Conservation (phyloP, 2,329 filamentous ascomycete genomes). For the Onygenales sp. region DNA sequence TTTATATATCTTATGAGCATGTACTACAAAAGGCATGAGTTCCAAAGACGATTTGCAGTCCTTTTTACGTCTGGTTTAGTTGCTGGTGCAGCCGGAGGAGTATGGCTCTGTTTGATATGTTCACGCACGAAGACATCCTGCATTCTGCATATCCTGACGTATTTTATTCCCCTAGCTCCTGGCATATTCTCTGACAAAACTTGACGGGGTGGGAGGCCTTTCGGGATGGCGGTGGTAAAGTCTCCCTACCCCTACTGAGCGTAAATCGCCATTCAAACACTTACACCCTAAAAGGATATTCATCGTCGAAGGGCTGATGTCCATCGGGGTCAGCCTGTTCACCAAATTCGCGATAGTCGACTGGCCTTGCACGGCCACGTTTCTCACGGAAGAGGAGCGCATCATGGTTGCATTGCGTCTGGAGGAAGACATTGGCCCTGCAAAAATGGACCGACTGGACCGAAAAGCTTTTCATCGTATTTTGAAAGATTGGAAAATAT, state of each 20-base stretch:
- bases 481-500: constrained; percentile 40
- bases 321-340: constrained; percentile 36
- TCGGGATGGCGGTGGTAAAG: constrained; percentile 32
- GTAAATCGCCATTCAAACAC: background rate
- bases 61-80: constrained; percentile 29
- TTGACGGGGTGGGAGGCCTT: constrained; percentile 33
- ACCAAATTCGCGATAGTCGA: constrained; percentile 42
- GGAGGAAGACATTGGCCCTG: constrained; percentile 32
- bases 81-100: constrained; percentile 31
- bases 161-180: constrained; percentile 39
- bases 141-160: background rate
- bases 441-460: constrained; percentile 45
- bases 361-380: constrained; percentile 36
- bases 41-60: constrained; percentile 29
- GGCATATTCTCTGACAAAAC: constrained; percentile 31
- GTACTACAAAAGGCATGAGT: constrained; percentile 30
- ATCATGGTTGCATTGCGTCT: constrained; percentile 34
- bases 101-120: constrained; percentile 12
- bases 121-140: no score
- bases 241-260: no score
- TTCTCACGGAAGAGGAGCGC: constrained; percentile 39
- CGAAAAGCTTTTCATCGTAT: constrained; percentile 38
- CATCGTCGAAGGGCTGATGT: constrained; percentile 41
- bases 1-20: constrained; percentile 26
- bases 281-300: constrained; percentile 25